Evolutionary conservation across 805 yeast species (phyloP).

Genomic region (Suhomyces pyralidae): DNA sequence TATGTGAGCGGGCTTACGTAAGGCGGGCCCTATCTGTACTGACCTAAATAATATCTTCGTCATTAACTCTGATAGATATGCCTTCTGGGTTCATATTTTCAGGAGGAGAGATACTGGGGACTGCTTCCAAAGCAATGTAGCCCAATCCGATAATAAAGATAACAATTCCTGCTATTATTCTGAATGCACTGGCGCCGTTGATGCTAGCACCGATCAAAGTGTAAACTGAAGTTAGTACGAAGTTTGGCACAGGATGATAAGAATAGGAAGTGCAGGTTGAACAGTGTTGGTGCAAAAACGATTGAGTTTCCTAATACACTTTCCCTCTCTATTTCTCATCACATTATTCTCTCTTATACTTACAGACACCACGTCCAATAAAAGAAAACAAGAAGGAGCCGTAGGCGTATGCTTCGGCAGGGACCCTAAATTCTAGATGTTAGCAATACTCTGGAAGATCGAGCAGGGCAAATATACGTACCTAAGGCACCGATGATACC

Average conservation of each 20-base stretch:
- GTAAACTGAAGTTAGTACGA: constrained; percentile 32
- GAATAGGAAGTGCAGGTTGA: no score
- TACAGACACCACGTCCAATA: constrained; percentile 70
- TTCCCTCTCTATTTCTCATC: background rate
- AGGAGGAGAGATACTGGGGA: constrained; percentile 77
- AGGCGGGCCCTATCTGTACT: background rate
- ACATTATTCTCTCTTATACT: constrained; percentile 23
- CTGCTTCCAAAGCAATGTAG: constrained; percentile 61
- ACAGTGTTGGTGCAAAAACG: background rate
- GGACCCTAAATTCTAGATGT: constrained; percentile 46
- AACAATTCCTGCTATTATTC: constrained; percentile 56
- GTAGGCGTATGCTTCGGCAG: constrained; percentile 61
- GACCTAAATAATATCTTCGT: constrained; percentile 36
- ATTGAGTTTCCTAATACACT: background rate
- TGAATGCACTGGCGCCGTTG: constrained; percentile 51
- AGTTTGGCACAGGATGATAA: background rate
- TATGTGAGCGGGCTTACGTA: background rate
- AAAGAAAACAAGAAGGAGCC: constrained; percentile 69
- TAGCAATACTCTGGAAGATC: constrained; percentile 7
- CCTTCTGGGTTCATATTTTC: constrained; percentile 65
- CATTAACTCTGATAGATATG: constrained; percentile 34
- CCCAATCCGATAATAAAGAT: constrained; percentile 60
- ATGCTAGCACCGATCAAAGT: constrained; percentile 36
- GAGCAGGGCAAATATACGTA: constrained; percentile 20
- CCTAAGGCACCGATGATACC: constrained; percentile 49